Base-by-base conservation (phyloP, 225 moss, liverwort and hornwort species). In the Anthoceros angustus region DNA sequence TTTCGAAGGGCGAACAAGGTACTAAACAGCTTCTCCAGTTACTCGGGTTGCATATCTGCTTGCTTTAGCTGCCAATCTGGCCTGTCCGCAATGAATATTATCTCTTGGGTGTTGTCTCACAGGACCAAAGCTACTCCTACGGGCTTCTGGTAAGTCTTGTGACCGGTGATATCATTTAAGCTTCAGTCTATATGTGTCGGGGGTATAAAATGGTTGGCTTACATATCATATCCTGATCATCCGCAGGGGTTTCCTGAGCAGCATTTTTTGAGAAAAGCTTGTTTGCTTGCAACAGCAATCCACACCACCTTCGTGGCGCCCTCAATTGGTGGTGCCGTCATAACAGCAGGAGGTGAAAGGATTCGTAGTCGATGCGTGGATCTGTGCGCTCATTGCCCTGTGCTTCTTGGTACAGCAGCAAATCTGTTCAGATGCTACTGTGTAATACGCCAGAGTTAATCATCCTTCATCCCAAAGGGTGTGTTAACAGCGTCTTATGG, bases 1-100 rank as follows among this genome's bases (percentile, higher is more conserved):
- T 48, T 92, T 80, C 63, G 83, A 80, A 70, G 92, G 89, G 48
- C 86, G 79, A 12, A 55, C 71, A 32, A 45, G 73, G 73, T 73
- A 73, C 9, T 60, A 55, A 2, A 32, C 2, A 32, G 32, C 32
- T 4, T 32, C 32, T 32, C 32, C 32, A 32, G 32, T 32, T 32
- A 32, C 32, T 32, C 32, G 32, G 32, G 2, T 4, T 1, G 2
- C 32, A 32, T 32, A 4, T 32, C 32, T 1, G 0, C 4, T 55
- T 15, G 55, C 55, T 55, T 18, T 7, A 55, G 14, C n/a, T 55
- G 6, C 2, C 18, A 18, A 18, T 55, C 0, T 55, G 7, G 14
- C 23, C 14, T 55, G 7, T 6, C n/a, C 23, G 6, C 55, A 55
- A 55, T 9, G 23, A 15, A 7, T 0, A 8, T 55, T 0, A 7